These are phyloP conservation scores for Barbarea vulgaris DNA, from an alignment of 345 rosid species.

Conservation along the genomic window DNA sequence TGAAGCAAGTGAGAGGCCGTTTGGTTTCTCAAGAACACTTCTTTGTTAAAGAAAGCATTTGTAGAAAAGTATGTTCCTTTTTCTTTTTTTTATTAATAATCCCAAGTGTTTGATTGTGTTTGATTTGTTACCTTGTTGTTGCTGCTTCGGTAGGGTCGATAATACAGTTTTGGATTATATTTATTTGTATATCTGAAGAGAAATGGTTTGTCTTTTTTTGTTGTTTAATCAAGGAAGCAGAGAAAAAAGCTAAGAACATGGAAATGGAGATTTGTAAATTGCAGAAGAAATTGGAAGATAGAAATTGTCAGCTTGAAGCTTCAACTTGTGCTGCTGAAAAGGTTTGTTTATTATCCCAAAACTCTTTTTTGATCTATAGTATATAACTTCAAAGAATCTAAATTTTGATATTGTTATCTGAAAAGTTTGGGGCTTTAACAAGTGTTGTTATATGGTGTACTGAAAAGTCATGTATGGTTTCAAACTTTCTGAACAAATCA, in stretches of 20 bases:
- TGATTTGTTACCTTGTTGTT: conserved; percentile 30
- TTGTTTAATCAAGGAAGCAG: conserved; percentile 65
- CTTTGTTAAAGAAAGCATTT: conserved; percentile 62
- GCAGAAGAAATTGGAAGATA: conserved; percentile 69
- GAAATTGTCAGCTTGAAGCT: conserved; percentile 61
- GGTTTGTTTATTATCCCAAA: conserved; percentile 48
- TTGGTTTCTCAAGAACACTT: conserved; percentile 76
- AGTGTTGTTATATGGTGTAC: conserved; percentile 2
- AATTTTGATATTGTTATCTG: conserved; percentile 18
- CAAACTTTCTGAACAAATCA: conserved; percentile 28
- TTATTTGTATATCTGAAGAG: background rate
- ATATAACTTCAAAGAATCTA: background rate
- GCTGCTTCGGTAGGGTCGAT: conserved; percentile 44
- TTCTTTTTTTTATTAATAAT: background rate
- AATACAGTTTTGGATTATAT: conserved; percentile 9
- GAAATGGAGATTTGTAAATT: conserved; percentile 60
- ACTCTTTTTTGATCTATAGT: background rate
- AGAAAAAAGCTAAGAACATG: conserved; percentile 66
- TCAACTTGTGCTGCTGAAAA: conserved; percentile 72
- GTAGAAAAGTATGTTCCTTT: conserved; percentile 55
- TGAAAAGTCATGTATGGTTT: background rate
- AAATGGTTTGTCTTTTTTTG: background rate
- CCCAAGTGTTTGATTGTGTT: background rate
- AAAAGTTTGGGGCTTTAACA: conserved; percentile 20
- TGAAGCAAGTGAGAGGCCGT: conserved; percentile 81